These are phyloP conservation scores for Tephrocybe sp. DNA, from an alignment of 768 basidiomycete species.

Conservation along the genomic window DNA sequence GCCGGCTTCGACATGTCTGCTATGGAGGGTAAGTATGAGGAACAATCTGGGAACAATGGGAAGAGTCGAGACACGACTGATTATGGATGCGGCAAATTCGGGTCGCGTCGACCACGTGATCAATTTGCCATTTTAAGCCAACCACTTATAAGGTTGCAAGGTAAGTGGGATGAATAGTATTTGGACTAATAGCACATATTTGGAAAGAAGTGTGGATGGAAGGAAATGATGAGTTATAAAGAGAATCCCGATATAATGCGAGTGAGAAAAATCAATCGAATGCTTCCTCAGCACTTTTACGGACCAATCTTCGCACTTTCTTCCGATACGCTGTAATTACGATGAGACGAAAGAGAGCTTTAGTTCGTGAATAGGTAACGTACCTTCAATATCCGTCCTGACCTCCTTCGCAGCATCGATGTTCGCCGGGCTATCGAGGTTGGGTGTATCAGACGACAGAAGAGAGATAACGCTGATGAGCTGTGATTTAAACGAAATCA, in stretches of 20 bases:
- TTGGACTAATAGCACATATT: slow-evolving; percentile 10
- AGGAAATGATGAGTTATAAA: slow-evolving; percentile 8
- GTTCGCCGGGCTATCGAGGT: slow-evolving; percentile 92
- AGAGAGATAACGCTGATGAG: slow-evolving; percentile 96
- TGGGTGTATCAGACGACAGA: slow-evolving; percentile 87
- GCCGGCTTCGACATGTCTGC: slow-evolving; percentile 34
- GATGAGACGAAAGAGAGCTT: slow-evolving; percentile 4
- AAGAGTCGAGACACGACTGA: slow-evolving; percentile 9
- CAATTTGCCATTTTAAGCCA: neutral
- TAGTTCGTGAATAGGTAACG: slow-evolving; percentile 15
- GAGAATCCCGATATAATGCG: slow-evolving; percentile 4
- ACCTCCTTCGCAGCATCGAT: slow-evolving; percentile 94
- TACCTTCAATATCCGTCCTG: slow-evolving; percentile 62
- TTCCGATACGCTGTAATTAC: slow-evolving; percentile 76
- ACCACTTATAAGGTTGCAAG: too few relatives aligned
- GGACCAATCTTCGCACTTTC: slow-evolving; percentile 89
- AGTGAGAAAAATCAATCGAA: slow-evolving; percentile 49
- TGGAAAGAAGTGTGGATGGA: slow-evolving; percentile 7
- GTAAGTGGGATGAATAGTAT: neutral
- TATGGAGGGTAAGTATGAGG: neutral
- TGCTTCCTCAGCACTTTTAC: slow-evolving; percentile 87
- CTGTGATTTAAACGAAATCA: slow-evolving; percentile 39
- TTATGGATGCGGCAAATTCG: slow-evolving; percentile 1
- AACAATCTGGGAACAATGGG: neutral
- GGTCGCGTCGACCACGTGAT: slow-evolving; percentile 20